These are phyloP conservation scores for Coelastrella sp. DNA, from an alignment of 139 green algal genomes.

Conservation along the genomic window DNA sequence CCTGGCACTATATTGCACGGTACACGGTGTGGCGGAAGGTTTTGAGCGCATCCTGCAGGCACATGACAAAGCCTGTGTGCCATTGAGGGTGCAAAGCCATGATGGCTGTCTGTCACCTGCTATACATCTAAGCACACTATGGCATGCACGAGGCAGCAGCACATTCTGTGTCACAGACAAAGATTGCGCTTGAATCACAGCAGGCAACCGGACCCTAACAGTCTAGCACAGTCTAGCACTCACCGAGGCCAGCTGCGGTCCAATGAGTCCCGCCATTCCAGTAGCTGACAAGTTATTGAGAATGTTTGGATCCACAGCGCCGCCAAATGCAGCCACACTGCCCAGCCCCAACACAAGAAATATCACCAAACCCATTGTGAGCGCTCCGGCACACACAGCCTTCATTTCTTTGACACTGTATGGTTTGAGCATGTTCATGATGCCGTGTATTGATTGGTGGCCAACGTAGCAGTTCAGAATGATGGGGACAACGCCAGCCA, in stretches of 20 bases:
- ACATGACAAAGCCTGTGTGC: too few relatives aligned
- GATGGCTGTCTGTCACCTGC: too few relatives aligned
- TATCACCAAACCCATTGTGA: conserved; percentile 40
- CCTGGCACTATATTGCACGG: too few relatives aligned
- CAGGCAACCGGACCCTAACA: too few relatives aligned
- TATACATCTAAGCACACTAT: too few relatives aligned
- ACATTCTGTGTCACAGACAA: too few relatives aligned
- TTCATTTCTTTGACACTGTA: conserved; percentile 11
- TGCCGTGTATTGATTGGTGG: conserved; percentile 28
- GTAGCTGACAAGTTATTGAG: conserved; percentile 52
- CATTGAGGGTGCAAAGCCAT: too few relatives aligned
- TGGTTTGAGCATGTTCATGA: conserved; percentile 48
- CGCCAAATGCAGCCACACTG: conserved; percentile 48
- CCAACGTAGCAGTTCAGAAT: conserved; percentile 51
- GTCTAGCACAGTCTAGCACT: not conserved
- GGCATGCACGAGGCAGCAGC: too few relatives aligned
- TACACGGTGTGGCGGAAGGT: too few relatives aligned
- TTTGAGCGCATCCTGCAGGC: too few relatives aligned
- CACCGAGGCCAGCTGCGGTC: conserved; percentile 1
- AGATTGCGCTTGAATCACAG: too few relatives aligned
- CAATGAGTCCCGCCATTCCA: conserved; percentile 46
- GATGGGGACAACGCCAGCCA: conserved; percentile 53
- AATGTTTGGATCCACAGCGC: conserved; percentile 45
- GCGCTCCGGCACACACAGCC: not conserved
- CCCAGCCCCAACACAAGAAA: conserved; percentile 44